Evolutionary conservation across 352 stramenopile species (phyloP), one percentile per base, ranked within the genome.

Genomic region (Pythium angustatum): DNA sequence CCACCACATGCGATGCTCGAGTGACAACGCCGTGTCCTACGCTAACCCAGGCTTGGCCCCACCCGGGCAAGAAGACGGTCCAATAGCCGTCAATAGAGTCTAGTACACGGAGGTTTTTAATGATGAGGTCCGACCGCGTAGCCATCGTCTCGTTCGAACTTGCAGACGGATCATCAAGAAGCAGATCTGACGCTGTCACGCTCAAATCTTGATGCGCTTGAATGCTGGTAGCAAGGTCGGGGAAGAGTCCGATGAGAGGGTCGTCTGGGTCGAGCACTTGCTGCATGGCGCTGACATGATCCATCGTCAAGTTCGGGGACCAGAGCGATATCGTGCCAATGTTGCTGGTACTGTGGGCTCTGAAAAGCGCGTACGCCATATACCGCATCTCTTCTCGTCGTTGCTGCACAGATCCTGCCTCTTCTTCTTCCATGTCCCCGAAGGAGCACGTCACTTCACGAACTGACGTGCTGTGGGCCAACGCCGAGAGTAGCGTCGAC

Each of bases 281-380:
- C 17, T n/a, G 31, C 51, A 58, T 21, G 17, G 27, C 33, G 3
- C 4, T 21, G n/a, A 58, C 51, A 22, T 44, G 36, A 1, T n/a
- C n/a, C 9, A 7, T 10, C 11, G 51, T 58, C 15, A 58, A 33
- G 11, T 14, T 21, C n/a, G 4, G 15, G 22, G 19, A 43, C 19
- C 31, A 12, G 17, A 58, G 9, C 15, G 19, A 14, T 1, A 58
- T 33, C 21, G 27, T 58, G 8, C 19, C 21, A n/a, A 47, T 7
- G 3, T 3, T 10, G 33, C 47, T 58, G 10, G 15, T 3, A 22
- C 31, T 33, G 21, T 48, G n/a, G 15, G 51, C 19, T 8, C 51
- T 48, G 33, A 58, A 58, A 2, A 47, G 31, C 6, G 33, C 30
- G 22, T 48, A 58, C 4, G 51, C 51, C 31, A 58, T 44, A 31